Evolutionary conservation across 306 rosid species (phyloP), one percentile per base, ranked within the genome.

Genomic region (Sophora flavescens): DNA sequence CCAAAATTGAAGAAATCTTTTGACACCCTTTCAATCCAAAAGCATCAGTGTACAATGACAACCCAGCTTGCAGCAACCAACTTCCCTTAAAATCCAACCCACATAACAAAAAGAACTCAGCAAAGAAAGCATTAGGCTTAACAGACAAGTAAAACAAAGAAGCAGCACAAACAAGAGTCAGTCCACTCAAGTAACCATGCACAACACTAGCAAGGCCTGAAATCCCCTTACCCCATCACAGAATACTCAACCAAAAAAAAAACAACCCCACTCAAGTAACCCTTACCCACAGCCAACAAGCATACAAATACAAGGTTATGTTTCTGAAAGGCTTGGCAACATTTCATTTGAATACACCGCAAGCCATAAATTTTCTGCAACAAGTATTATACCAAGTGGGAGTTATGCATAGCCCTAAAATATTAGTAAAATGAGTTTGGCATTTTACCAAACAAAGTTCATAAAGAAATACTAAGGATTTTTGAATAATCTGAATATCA

Each of bases 71-170:
- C 74, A 94, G 57, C 60, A 94, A 36, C 98, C 98, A 94, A 9
- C 92, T 89, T 88, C 98, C n/a, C 85, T 94, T 94, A 13, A 94
- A 90, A 59, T 87, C 78, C 87, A 94, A 51, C 1, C 91, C 96
- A 7, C 78, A 85, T 8, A 87, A 91, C 48, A 94, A 85, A 28
- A 90, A 62, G 70, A 90, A 91, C 56, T 94, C 98, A 1, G 97
- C 95, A 16, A 89, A 87, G 65, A 91, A 94, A 0, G 97, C 87
- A 18, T 79, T 42, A 4, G 93, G 97, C 71, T 80, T 85, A 35
- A 82, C 42, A 0, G 98, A 87, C 28, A 94, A 79, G 77, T 81
- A 91, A 51, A 94, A 28, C 68, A 88, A 90, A 48, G 89, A 68
- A 76, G 44, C 82, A 16, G 96, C 89, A 30, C 97, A 91, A 22